Evolutionary conservation across 2,329 filamentous ascomycete species (phyloP).

Genomic region (Cephalotrichum gorgonifer): DNA sequence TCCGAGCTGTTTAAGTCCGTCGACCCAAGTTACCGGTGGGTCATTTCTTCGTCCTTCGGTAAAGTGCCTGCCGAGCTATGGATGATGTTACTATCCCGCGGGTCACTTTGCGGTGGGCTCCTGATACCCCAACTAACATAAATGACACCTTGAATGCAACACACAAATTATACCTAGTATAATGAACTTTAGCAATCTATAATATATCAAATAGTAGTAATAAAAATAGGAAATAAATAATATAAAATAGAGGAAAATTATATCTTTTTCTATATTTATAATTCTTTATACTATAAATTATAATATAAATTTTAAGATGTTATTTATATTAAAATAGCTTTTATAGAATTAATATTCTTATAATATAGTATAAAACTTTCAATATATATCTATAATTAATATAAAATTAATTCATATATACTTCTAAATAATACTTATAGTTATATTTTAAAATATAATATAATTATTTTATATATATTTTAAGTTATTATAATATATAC

Average conservation of each 20-base stretch:
- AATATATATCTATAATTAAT: neutral
- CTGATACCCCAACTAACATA: too few relatives aligned
- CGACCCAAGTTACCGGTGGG: too few relatives aligned
- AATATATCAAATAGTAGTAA: neutral
- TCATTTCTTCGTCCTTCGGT: too few relatives aligned
- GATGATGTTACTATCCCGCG: too few relatives aligned
- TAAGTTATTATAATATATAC: conserved; percentile 1
- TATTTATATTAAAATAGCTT: neutral
- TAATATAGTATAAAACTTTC: conserved; percentile 3
- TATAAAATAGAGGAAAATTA: neutral
- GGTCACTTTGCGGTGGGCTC: too few relatives aligned
- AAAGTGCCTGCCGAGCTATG: too few relatives aligned
- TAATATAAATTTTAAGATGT: conserved; percentile 1
- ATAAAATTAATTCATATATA: neutral
- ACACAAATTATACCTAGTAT: too few relatives aligned
- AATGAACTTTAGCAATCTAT: neutral
- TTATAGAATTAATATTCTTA: neutral
- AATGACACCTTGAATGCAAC: too few relatives aligned
- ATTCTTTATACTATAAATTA: conserved; percentile 1
- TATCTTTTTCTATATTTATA: neutral
- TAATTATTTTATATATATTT: neutral
- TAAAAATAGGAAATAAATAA: conserved; percentile 1
- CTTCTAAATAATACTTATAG: neutral
- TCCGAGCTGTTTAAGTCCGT: too few relatives aligned
- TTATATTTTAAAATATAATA: conserved; percentile 5